Evolutionary conservation across 345 rosid genomes (phyloP), one percentile per base, ranked within the genome.

Genomic region (Moricandia moricandioides): DNA sequence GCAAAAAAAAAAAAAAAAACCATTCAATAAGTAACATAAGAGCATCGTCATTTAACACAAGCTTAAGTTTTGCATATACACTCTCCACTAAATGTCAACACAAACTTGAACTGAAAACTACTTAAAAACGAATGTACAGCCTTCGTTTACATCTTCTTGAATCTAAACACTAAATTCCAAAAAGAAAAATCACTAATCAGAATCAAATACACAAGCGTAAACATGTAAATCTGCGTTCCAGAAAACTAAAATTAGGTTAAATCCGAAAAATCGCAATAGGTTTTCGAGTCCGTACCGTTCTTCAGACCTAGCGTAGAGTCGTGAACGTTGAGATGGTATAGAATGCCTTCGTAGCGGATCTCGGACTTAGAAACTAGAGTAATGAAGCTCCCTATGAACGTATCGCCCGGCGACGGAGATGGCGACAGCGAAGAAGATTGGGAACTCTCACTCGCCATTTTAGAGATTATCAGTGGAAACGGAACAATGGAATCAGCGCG

Each of bases 331-430:
- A 87, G 69, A 74, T 67, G 67, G 58, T 73, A 83, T 1, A 87
- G 78, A 47, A 80, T 61, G 62, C 88, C 90, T 69, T 85, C 87
- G 69, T 85, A 87, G 1, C 86, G 80, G 76, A 85, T 87, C 63
- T 82, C 83, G 10, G 78, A 80, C 80, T 83, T 83, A 2, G 84
- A 85, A 76, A 80, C 73, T 47, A 86, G 51, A 83, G 82, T 82
- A 0, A 86, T 72, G 80, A 71, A 72, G 68, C 86, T 80, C 17
- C 86, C 86, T 9, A 81, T 1, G 30, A 78, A 81, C 26, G 83
- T 74, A 70, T 85, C 82, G 33, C 77, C 81, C 49, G 34, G 10
- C 18, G 80, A 77, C 27, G 79, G 79, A 68, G 63, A 13, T 27
- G 54, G 60, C 34, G 79, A 77, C 73, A 73, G 72, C 56, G 81